Evolutionary conservation across 1,284 basidiomycete species (phyloP).

Genomic region (Microbotryum silenes-acaulis): DNA sequence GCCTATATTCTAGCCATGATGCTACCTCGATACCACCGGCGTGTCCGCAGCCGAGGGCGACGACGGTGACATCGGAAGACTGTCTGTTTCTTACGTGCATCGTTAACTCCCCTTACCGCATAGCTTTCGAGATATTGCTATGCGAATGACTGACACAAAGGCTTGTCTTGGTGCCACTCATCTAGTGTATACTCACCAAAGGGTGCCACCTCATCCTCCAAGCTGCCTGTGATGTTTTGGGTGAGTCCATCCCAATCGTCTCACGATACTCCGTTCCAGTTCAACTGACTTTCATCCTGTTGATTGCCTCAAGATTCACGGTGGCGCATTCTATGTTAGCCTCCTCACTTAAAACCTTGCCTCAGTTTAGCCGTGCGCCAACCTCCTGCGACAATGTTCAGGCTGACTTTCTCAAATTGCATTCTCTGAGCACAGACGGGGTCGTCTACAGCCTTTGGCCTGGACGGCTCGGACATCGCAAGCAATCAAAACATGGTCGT

Average conservation of each 20-base stretch:
- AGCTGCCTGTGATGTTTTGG: constrained; percentile 33
- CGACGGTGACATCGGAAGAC: constrained; percentile 15
- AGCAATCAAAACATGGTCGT: constrained; percentile 65
- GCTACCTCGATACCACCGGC: constrained; percentile 7
- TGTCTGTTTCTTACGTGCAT: constrained; percentile 33
- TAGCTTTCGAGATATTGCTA: neutral
- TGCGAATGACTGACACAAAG: neutral
- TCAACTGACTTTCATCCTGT: neutral
- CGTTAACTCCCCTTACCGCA: no score
- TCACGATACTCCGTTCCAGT: neutral
- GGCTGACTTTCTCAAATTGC: no score
- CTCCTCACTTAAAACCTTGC: no score
- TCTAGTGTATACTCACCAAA: constrained; percentile 12
- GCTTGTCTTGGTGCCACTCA: no score
- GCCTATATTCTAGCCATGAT: constrained; percentile 13
- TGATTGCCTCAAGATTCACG: constrained; percentile 60
- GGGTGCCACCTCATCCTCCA: neutral
- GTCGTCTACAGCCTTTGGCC: constrained; percentile 59
- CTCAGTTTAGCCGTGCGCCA: no score
- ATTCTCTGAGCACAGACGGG: constrained; percentile 43
- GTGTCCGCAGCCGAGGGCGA: constrained; percentile 12
- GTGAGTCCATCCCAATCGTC: neutral
- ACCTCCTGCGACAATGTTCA: no score
- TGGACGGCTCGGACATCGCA: constrained; percentile 72
- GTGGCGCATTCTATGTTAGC: constrained; percentile 61